Percentiles rank a stretch among this genome's conserved stretches.
These are phyloP conservation scores for Plasmodium chabaudi DNA, from an alignment of 169 alveolate genomes.

Conservation along the genomic window DNA sequence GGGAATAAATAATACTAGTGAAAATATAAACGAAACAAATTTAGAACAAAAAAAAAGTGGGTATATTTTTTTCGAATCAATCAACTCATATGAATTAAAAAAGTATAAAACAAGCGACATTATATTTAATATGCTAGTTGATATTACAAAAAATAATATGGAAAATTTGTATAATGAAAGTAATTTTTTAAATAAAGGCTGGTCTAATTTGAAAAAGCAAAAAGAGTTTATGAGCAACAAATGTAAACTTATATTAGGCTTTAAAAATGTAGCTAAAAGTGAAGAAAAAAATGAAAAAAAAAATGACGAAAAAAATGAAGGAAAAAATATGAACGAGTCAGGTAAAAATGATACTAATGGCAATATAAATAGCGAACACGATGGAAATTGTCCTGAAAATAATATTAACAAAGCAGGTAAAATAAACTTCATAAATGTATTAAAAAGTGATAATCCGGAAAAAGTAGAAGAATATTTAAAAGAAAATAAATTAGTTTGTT, in stretches of 20 bases:
- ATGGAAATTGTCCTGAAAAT: not conserved
- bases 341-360: not conserved
- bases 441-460: constrained; percentile 23
- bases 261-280: not conserved
- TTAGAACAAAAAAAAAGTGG: not conserved
- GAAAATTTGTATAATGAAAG: constrained; percentile 75
- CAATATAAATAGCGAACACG: not conserved
- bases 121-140: not conserved
- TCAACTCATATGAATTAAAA: constrained; percentile 44
- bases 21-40: not conserved
- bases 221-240: constrained; percentile 76
- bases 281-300: not conserved
- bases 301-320: not conserved
- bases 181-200: constrained; percentile 80
- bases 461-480: constrained; percentile 7
- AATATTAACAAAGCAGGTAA: not conserved
- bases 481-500: constrained; percentile 15
- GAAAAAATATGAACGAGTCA: not conserved
- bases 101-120: not conserved
- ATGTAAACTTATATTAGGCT: constrained; percentile 55
- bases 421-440: not conserved
- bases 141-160: constrained; percentile 80
- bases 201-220: constrained; percentile 79
- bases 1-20: not conserved
- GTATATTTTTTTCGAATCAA: constrained; percentile 20